Base-by-base conservation (phyloP, 2,329 filamentous ascomycete genomes). In the Furcasterigmium furcatum region DNA sequence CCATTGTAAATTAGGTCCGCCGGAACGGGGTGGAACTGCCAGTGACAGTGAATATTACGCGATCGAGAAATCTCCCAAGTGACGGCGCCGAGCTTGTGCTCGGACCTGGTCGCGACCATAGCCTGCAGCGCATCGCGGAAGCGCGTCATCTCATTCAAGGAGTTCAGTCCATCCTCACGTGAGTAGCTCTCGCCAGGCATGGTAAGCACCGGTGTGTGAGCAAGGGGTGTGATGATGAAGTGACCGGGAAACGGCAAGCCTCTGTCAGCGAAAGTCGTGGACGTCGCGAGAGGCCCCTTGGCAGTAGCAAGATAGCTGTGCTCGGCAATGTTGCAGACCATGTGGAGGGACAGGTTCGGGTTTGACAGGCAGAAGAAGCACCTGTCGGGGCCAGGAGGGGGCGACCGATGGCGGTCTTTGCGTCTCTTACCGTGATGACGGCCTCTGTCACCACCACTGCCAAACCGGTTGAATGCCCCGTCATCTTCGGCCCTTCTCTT, bases 361-460 rank as follows among this genome's bases (percentile, higher is more conserved):
- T 95, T 96, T 6, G 89, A 91, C 10, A 99, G 77, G 62, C 94
- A 99, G 72, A 99, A 97, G 73, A 94, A 99, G 69, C 94, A 99
- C 58, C 86, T 79, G 43, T 85, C 84, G 2, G 89, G 90, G 0
- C 84, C 82, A 0, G 82, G 83, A 7, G 81, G 82, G 12, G 84
- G 82, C 62, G 66, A 46, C 64, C 71, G 58, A 30, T 63, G 68
- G 2, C 68, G 68, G 13, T 73, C 72, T 56, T 76, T 77, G 16
- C 49, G 43, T 9, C 69, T 66, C 12, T 72, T 67, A 32, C 70
- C 62, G 25, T 71, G 66, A 7, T 51, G 50, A 12, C 49, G 44
- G 29, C 67, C 57, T 39, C 73, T 64, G 39, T 75, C 67, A 38
- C 76, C 59, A 12, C 64, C 67, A 44, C 71, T 68, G 16, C 71